Evolutionary conservation across 352 stramenopile genomes (phyloP).

Genomic region (Phytophthora fragariaefolia): DNA sequence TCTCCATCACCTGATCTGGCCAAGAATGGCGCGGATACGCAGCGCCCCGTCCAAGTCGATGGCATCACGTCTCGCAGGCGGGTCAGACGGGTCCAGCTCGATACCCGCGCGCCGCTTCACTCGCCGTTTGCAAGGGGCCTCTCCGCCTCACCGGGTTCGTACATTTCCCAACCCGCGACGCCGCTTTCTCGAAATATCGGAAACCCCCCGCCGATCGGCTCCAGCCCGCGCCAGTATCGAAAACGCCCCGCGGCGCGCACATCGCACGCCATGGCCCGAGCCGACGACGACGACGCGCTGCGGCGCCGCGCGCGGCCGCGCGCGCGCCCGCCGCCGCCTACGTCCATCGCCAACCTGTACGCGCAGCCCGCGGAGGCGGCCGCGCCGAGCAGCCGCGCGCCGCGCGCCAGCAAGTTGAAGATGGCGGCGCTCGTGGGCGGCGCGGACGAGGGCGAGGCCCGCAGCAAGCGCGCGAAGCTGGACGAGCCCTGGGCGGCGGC

Average conservation of each 20-base stretch:
- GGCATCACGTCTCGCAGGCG: too few species aligned
- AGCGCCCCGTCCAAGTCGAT: too few species aligned
- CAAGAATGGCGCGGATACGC: too few species aligned
- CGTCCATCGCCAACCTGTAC: constrained; percentile 32
- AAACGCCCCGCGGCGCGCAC: constrained; percentile 28
- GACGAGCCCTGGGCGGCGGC: constrained; percentile 28
- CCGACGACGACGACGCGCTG: constrained; percentile 46
- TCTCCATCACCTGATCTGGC: too few species aligned
- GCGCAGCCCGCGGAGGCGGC: background rate
- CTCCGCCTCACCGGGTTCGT: too few species aligned
- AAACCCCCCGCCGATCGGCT: background rate
- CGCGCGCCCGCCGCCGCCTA: constrained; percentile 26
- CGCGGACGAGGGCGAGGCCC: constrained; percentile 27
- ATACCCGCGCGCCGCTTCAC: too few species aligned
- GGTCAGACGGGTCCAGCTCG: too few species aligned
- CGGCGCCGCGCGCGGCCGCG: constrained; percentile 42
- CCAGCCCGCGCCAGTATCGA: constrained; percentile 37
- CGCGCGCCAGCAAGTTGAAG: constrained; percentile 46
- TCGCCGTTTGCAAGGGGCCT: too few species aligned
- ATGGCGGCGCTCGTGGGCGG: constrained; percentile 58
- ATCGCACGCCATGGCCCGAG: constrained; percentile 36
- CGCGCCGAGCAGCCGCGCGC: background rate
- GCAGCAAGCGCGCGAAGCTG: constrained; percentile 56
- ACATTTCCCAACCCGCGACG: too few species aligned
- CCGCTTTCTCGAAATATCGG: background rate